A percentile compares a stretch with the other conserved stretches of the same genome.
Evolutionary conservation across 2,329 filamentous ascomycete species (phyloP).

Genomic region (Penicillium oxalicum): DNA sequence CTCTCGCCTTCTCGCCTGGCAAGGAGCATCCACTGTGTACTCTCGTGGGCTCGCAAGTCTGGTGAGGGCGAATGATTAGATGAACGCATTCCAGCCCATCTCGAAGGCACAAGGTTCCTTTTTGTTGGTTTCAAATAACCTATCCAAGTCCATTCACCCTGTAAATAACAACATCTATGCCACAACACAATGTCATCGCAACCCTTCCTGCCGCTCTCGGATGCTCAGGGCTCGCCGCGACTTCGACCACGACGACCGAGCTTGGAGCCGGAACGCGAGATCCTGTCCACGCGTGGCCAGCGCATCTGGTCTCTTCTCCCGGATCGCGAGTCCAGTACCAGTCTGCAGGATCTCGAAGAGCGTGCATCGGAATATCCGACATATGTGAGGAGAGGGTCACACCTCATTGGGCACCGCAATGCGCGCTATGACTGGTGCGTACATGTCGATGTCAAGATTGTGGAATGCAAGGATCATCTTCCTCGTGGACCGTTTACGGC

Average conservation of each 20-base stretch:
- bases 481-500: too few species aligned
- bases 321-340: constrained; percentile 19
- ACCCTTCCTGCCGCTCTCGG: constrained; percentile 11
- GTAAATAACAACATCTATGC: too few species aligned
- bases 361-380: constrained; percentile 4
- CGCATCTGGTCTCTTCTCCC: constrained; percentile 30
- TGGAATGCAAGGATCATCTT: too few species aligned
- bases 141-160: too few species aligned
- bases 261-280: constrained; percentile 31
- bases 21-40: too few species aligned
- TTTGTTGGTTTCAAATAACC: too few species aligned
- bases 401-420: constrained; percentile 79
- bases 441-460: background rate
- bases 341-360: constrained; percentile 14
- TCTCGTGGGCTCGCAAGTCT: too few species aligned
- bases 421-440: constrained; percentile 69
- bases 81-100: too few species aligned
- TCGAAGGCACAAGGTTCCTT: too few species aligned
- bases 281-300: constrained; percentile 37
- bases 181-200: constrained; percentile 11
- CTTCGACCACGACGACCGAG: constrained; percentile 24
- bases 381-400: constrained; percentile 12
- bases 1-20: too few species aligned
- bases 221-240: constrained; percentile 8
- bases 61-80: too few species aligned